These are phyloP conservation scores for Amanita molliuscula DNA, from an alignment of 768 basidiomycete species.

Conservation along the genomic window DNA sequence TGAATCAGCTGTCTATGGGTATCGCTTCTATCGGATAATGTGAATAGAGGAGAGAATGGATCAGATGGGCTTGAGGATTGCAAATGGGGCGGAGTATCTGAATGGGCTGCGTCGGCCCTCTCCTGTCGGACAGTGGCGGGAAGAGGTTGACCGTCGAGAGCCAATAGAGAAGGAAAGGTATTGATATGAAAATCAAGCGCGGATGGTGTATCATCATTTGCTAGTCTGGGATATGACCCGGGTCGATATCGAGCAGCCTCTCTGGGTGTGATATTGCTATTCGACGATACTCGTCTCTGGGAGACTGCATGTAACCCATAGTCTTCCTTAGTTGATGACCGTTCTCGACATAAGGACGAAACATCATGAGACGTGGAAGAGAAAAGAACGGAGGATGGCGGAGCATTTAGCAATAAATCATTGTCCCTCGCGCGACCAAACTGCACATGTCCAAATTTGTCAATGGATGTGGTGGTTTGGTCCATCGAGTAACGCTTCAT, in stretches of 20 bases:
- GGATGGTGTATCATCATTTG: constrained; percentile 4
- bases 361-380: background rate
- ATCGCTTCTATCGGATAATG: background rate
- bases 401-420: background rate
- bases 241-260: background rate
- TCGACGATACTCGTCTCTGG: background rate
- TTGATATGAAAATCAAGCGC: constrained; percentile 6
- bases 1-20: background rate
- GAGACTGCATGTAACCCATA: background rate
- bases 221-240: background rate
- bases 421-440: background rate
- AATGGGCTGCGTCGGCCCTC: background rate
- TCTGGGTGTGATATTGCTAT: background rate
- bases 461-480: background rate
- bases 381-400: background rate
- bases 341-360: background rate
- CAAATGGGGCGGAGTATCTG: background rate
- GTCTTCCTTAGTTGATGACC: background rate
- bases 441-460: background rate
- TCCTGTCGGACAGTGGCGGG: background rate
- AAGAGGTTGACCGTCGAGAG: background rate
- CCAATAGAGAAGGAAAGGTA: constrained; percentile 1
- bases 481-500: background rate
- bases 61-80: background rate
- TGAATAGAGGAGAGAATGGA: background rate